Evolutionary conservation across 2,329 filamentous ascomycete genomes (phyloP).

Genomic region (Didymella glomerata): DNA sequence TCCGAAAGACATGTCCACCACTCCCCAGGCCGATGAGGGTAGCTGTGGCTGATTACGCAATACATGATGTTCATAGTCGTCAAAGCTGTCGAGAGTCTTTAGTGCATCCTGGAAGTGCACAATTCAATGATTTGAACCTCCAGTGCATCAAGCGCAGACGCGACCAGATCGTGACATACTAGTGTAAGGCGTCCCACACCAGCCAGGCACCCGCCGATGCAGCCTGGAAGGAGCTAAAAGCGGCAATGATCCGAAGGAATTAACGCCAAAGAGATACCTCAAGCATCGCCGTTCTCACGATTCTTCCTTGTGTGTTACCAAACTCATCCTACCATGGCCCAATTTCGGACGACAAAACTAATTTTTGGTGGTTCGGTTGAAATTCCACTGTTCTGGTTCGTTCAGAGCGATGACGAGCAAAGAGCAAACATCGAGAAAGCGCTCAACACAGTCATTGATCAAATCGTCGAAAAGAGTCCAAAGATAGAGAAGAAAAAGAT

Average conservation of each 20-base stretch:
- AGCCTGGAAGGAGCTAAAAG: neutral
- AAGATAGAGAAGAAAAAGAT: neutral
- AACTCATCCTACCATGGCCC: neutral
- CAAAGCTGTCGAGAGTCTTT: neutral
- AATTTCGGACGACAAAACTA: neutral
- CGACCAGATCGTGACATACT: neutral
- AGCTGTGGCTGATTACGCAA: neutral
- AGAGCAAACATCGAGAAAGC: neutral
- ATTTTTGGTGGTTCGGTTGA: neutral
- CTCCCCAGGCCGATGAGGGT: slow-evolving; percentile 7
- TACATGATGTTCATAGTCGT: neutral
- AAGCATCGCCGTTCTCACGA: neutral
- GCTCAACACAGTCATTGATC: neutral
- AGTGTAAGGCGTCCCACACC: neutral
- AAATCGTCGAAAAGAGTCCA: neutral
- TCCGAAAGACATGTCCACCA: slow-evolving; percentile 6
- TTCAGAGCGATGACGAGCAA: slow-evolving; percentile 1
- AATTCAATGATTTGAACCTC: neutral
- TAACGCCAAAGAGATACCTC: neutral
- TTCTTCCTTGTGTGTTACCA: neutral
- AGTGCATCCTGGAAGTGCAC: neutral
- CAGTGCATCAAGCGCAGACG: neutral
- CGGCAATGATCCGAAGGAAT: neutral
- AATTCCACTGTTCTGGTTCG: slow-evolving; percentile 1
- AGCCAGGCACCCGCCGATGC: neutral